Percentiles rank a stretch among this genome's conserved stretches.
Conservation (phyloP, 305 asterid genomes). For the Solanum hybrid region DNA sequence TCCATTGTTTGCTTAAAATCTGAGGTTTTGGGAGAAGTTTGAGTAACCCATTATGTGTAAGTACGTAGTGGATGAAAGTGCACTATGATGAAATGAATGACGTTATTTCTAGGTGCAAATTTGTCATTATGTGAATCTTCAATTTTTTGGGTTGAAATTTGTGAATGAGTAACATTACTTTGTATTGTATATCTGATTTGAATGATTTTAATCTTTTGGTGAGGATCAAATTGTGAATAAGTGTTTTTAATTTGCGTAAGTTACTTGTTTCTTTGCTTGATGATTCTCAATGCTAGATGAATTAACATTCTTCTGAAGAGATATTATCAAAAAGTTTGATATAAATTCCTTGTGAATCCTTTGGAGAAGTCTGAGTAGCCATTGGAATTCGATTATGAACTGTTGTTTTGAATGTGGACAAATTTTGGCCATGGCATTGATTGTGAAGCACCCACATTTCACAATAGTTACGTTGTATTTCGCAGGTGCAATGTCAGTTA, state of each 20-base stretch:
- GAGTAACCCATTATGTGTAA: too few relatives aligned
- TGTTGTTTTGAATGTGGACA: neutral
- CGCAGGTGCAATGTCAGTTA: neutral
- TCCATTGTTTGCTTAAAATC: too few relatives aligned
- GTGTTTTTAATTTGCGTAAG: neutral
- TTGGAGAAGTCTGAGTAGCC: neutral
- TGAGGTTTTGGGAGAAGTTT: too few relatives aligned
- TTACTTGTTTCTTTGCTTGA: neutral
- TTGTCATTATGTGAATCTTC: too few relatives aligned
- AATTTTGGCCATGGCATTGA: neutral
- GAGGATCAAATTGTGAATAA: too few relatives aligned
- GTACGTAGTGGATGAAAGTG: too few relatives aligned
- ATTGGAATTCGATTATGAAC: neutral
- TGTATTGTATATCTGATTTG: neutral
- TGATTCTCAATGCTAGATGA: neutral
- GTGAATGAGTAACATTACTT: too few relatives aligned
- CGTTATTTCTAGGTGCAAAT: too few relatives aligned
- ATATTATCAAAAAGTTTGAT: neutral
- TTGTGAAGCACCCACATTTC: neutral
- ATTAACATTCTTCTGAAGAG: neutral
- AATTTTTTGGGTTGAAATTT: too few relatives aligned
- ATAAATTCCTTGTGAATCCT: neutral
- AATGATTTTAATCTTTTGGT: neutral
- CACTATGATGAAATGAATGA: too few relatives aligned
- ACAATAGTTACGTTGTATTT: neutral